phyloP scores from a whole-genome alignment of 83 land plant genomes.

The Isoetes engelmannii region DNA sequence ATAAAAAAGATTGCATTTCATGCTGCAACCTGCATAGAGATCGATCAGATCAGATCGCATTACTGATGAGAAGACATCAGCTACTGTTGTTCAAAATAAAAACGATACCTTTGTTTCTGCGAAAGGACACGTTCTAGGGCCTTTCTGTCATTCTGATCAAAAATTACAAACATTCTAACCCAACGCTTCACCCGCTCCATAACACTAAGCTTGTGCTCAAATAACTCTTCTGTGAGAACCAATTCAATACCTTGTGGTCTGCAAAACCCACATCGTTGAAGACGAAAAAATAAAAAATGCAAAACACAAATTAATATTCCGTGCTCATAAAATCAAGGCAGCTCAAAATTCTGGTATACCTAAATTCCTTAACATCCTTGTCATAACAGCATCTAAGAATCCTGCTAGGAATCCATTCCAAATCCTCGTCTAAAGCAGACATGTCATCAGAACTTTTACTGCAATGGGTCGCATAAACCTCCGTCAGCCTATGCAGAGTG shows the following conservation, averaged over 20 bases:
- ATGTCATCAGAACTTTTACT: conserved; percentile 37
- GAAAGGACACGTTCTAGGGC: conserved; percentile 22
- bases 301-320: conserved; percentile 16
- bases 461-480: conserved; percentile 53
- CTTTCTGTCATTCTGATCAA: conserved; percentile 31
- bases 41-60: not conserved
- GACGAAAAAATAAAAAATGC: not conserved
- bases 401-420: conserved; percentile 87
- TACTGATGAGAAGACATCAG: not conserved
- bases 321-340: conserved; percentile 16
- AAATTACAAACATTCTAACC: conserved; percentile 25
- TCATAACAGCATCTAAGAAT: conserved; percentile 77
- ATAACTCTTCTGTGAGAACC: conserved; percentile 30
- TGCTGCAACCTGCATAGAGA: conserved; percentile 13
- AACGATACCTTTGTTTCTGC: conserved; percentile 33
- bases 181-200: conserved; percentile 36
- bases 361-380: conserved; percentile 58
- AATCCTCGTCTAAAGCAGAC: conserved; percentile 27
- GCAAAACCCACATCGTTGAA: conserved; percentile 48
- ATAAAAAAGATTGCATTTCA: conserved; percentile 5
- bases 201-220: conserved; percentile 23
- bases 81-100: not conserved
- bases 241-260: conserved; percentile 37
- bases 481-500: conserved; percentile 75
- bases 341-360: not conserved